Base-by-base conservation (phyloP, 371 early-diverging fungal species). In the Rhizopus arrhizus region DNA sequence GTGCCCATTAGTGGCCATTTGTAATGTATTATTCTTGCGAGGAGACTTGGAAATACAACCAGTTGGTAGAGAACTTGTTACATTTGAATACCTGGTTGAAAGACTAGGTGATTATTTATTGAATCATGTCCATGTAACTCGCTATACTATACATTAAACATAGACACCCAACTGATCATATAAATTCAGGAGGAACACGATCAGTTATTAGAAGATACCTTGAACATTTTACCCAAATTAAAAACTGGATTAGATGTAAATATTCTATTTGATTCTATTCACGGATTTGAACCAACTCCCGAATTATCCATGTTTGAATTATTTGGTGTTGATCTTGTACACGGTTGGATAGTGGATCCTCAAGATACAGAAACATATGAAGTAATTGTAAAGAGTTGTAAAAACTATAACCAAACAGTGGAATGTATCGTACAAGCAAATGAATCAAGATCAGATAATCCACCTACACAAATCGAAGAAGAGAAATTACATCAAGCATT, bases 321-420 rank as follows among this genome's bases (percentile, higher is more conserved):
- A 9, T 94, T 95, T 59, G 70, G 80, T 32, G 89, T 93, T 0
- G 85, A 85, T 40, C 73, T 95, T 12, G 91, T 92, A 16, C 96
- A 95, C 73, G 97, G 97, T 11, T 97, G 96, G 96, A 75, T 89
- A 10, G 89, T 84, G 16, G 91, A 91, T 61, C 89, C 92, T 2
- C 83, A 85, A 60, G 84, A 58, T 53, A 51, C 7, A 55, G 81
- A 85, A 29, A 83, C 86, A 10, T 81, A 73, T 47, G 68, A 78
- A 2, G 78, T 89, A 3, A 70, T 87, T 8, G 86, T 85, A 1
- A 62, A 80, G 9, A 53, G 77, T 59, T 67, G 83, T 62, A 68
- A 73, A 6, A 86, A 84, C 28, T 96, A 96, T 61, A 94, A 95
- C 64, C 77, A 76, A 13, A 84, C 88, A 0, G 94, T 93, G 0